These are phyloP conservation scores for Lipomyces starkeyi DNA, from an alignment of 805 yeast genomes.

Conservation along the genomic window DNA sequence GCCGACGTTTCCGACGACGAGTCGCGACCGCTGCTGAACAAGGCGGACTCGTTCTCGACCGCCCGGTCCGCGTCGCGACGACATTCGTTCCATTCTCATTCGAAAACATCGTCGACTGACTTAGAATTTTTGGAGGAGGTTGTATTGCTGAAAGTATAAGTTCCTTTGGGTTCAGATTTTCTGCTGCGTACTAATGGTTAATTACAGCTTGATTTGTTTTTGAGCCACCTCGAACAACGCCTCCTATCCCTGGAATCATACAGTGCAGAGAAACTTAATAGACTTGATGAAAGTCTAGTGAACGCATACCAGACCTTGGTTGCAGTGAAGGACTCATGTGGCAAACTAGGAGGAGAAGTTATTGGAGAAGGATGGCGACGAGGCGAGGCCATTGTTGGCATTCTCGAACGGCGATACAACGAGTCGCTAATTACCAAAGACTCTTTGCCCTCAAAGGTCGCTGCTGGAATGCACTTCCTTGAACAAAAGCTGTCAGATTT, in stretches of 20 bases:
- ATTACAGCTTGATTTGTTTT: slow-evolving; percentile 38
- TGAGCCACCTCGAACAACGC: slow-evolving; percentile 39
- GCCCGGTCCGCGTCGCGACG: slow-evolving; percentile 16
- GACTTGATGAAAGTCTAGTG: slow-evolving; percentile 44
- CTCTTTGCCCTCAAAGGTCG: slow-evolving; percentile 39
- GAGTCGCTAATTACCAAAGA: slow-evolving; percentile 32
- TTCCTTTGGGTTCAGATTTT: slow-evolving; percentile 1
- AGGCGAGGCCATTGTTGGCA: slow-evolving; percentile 45
- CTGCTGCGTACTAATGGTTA: background rate
- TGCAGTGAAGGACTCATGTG: slow-evolving; percentile 41
- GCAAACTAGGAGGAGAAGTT: slow-evolving; percentile 41
- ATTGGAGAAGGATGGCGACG: slow-evolving; percentile 45
- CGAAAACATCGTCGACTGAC: slow-evolving; percentile 22
- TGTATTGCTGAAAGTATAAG: slow-evolving; percentile 24
- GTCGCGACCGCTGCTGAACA: slow-evolving; percentile 11
- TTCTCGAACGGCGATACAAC: slow-evolving; percentile 41
- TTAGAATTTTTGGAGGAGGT: slow-evolving; percentile 30
- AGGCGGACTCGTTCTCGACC: slow-evolving; percentile 17
- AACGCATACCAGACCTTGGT: slow-evolving; percentile 42
- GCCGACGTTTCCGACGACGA: background rate
- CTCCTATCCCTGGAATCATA: slow-evolving; percentile 46
- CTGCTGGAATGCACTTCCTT: slow-evolving; percentile 43
- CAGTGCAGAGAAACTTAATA: slow-evolving; percentile 42
- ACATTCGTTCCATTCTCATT: slow-evolving; percentile 27
- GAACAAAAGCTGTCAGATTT: slow-evolving; percentile 45